phyloP scores from a whole-genome alignment of 176 grass and related monocot genomes.

The Dactylis glomerata region DNA sequence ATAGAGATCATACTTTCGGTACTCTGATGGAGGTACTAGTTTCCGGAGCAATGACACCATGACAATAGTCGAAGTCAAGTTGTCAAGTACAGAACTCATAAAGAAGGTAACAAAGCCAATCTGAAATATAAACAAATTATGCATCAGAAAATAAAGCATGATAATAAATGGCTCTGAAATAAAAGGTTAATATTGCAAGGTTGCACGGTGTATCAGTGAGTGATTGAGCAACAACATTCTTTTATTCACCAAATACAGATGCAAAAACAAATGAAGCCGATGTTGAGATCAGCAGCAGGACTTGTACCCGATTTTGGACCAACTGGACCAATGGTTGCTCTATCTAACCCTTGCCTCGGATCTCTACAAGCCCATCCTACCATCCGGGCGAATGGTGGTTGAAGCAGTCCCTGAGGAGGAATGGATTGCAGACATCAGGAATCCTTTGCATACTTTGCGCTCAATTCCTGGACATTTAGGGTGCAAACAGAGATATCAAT shows the following conservation, averaged over 20 bases:
- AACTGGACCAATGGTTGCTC: background rate
- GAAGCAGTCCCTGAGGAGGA: background rate
- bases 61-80: slow-evolving; percentile 95
- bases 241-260: background rate
- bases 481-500: background rate
- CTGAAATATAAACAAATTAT: slow-evolving; percentile 48
- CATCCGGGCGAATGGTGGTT: background rate
- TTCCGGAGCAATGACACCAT: slow-evolving; percentile 95
- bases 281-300: background rate
- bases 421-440: background rate
- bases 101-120: slow-evolving; percentile 97
- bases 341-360: background rate
- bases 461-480: background rate
- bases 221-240: background rate
- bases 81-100: slow-evolving; percentile 82
- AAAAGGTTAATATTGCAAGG: background rate
- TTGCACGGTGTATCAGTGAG: background rate
- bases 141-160: slow-evolving; percentile 4
- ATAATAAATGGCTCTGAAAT: background rate
- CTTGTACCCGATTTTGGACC: background rate
- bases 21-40: slow-evolving; percentile 84
- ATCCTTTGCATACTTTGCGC: background rate
- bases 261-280: background rate
- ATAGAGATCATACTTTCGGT: slow-evolving; percentile 77
- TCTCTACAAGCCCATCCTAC: background rate